phyloP scores from a whole-genome alignment of 192 early-diverging fungal genomes.

The Tieghemiomyces parasiticus region DNA sequence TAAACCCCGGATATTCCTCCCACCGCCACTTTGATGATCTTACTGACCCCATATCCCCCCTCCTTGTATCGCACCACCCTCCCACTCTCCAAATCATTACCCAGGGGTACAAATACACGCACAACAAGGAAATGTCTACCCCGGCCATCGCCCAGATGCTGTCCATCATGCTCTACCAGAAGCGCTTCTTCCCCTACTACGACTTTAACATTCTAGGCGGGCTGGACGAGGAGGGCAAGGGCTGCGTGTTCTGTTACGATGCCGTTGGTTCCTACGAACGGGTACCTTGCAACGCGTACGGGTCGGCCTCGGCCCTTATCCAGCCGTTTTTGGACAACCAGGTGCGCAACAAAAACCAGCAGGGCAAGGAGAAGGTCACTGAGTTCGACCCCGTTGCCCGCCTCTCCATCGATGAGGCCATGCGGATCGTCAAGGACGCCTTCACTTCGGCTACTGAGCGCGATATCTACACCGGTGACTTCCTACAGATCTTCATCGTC shows the following conservation, averaged over 20 bases:
- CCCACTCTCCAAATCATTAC: too few species aligned
- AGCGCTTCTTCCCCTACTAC: slow-evolving; percentile 96
- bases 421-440: slow-evolving; percentile 80
- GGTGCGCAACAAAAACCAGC: slow-evolving; percentile 62
- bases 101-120: slow-evolving; percentile 75
- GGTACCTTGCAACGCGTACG: slow-evolving; percentile 54
- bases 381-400: slow-evolving; percentile 12
- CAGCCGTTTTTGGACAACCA: slow-evolving; percentile 98
- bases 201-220: slow-evolving; percentile 81
- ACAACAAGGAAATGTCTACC: slow-evolving; percentile 75
- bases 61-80: too few species aligned
- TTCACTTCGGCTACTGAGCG: slow-evolving; percentile 95
- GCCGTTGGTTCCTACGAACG: slow-evolving; percentile 82
- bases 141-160: slow-evolving; percentile 89
- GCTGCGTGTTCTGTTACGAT: slow-evolving; percentile 85
- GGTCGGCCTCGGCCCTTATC: slow-evolving; percentile 78
- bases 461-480: slow-evolving; percentile 97
- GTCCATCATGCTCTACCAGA: slow-evolving; percentile 76
- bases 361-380: slow-evolving; percentile 1
- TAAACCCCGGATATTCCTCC: too few species aligned
- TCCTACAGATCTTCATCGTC: slow-evolving; percentile 82
- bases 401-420: slow-evolving; percentile 42
- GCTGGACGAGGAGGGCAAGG: slow-evolving; percentile 74
- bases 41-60: too few species aligned
- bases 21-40: too few species aligned